These are phyloP conservation scores for Auricularia sp. DNA, from an alignment of 768 basidiomycete genomes.

Conservation along the genomic window DNA sequence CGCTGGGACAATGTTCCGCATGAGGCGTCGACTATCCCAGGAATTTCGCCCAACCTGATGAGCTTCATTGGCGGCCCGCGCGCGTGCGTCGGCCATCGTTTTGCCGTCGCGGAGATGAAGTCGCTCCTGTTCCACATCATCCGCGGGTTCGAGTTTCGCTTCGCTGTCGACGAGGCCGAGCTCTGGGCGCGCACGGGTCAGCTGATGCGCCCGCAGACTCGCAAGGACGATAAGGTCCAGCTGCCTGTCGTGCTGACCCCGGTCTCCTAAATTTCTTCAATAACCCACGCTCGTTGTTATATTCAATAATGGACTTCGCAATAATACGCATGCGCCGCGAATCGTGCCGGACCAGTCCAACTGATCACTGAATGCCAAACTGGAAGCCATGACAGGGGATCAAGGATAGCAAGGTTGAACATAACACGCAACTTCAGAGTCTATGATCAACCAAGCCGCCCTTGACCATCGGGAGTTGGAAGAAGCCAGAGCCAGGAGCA, in stretches of 20 bases:
- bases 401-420: too few species aligned
- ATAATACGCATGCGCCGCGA: too few species aligned
- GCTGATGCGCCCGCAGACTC: not conserved
- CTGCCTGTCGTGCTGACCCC: not conserved
- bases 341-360: too few species aligned
- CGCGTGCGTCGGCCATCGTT: slow-evolving; percentile 4
- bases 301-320: too few species aligned
- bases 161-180: not conserved
- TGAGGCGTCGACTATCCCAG: not conserved
- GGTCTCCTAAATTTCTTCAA: not conserved
- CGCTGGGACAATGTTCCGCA: not conserved
- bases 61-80: not conserved
- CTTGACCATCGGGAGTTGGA: too few species aligned
- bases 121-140: slow-evolving; percentile 1
- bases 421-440: too few species aligned
- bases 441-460: too few species aligned
- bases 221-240: not conserved
- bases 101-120: slow-evolving; percentile 2
- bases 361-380: too few species aligned
- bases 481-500: too few species aligned
- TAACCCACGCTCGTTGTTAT: too few species aligned
- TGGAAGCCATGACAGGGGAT: too few species aligned
- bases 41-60: not conserved
- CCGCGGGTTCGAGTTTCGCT: slow-evolving; percentile 1
- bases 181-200: not conserved